Percentiles rank a stretch among this genome's conserved stretches.
phyloP scores from a whole-genome alignment of 2,329 filamentous ascomycete genomes.

The Talaromyces sp. region DNA sequence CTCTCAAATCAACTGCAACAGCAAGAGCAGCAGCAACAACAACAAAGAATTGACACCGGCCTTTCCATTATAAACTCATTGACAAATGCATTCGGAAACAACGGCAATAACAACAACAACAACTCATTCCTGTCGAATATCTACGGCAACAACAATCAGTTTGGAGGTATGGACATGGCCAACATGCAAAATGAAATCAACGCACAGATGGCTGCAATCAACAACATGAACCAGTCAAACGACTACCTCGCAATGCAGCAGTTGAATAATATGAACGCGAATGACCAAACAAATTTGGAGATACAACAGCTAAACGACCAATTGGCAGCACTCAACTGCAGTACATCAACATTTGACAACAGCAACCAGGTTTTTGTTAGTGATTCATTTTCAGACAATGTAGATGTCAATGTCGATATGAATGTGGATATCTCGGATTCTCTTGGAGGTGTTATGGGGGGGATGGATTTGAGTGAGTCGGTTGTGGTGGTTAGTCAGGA shows the following conservation, averaged over 20 bases:
- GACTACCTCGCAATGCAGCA: not conserved
- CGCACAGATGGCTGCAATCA: not conserved
- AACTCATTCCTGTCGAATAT: not conserved
- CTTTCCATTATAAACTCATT: slow-evolving; percentile 5
- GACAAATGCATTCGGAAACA: not conserved
- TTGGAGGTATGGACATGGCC: not conserved
- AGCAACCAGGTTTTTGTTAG: not conserved
- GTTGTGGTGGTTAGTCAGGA: not conserved
- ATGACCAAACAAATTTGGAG: slow-evolving; percentile 1
- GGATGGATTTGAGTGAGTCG: not conserved
- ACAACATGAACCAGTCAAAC: not conserved
- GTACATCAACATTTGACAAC: not conserved
- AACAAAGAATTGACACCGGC: not conserved
- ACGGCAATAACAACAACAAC: slow-evolving; percentile 3
- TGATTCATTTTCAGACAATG: not conserved
- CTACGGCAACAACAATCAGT: slow-evolving; percentile 6
- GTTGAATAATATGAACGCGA: not conserved
- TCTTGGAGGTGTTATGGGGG: not conserved
- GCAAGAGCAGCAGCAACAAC: not conserved
- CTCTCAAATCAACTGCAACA: slow-evolving; percentile 4
- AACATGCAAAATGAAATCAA: not conserved
- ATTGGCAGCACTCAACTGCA: slow-evolving; percentile 1
- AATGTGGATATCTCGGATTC: slow-evolving; percentile 1
- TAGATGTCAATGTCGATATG: slow-evolving; percentile 3
- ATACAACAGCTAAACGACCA: slow-evolving; percentile 6